Conservation (phyloP, 257 asterid species). For the Agastache rugosa region DNA sequence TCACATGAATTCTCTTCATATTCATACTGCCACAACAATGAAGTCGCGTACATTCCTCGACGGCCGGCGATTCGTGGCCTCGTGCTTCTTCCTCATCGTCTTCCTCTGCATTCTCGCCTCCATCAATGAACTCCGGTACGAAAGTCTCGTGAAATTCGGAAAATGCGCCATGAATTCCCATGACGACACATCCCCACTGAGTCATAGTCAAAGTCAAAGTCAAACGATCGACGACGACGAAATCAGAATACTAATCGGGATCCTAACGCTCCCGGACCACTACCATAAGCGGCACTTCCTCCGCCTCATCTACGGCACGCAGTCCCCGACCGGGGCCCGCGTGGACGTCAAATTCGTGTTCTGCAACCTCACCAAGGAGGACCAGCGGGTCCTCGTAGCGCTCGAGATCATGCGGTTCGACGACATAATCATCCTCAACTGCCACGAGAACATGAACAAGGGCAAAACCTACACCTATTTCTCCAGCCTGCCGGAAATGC, state of each 20-base stretch:
- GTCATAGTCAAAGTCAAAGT: background rate
- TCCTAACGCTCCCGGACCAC: slow-evolving; percentile 86
- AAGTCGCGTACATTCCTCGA: slow-evolving; percentile 46
- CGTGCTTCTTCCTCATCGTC: slow-evolving; percentile 61
- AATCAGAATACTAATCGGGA: slow-evolving; percentile 70
- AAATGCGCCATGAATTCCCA: slow-evolving; percentile 46
- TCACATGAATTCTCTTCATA: slow-evolving; percentile 28
- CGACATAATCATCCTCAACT: slow-evolving; percentile 81
- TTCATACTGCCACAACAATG: slow-evolving; percentile 41
- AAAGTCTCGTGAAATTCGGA: slow-evolving; percentile 52
- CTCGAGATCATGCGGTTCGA: slow-evolving; percentile 84
- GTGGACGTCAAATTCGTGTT: slow-evolving; percentile 82
- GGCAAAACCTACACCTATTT: slow-evolving; percentile 86
- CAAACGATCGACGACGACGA: slow-evolving; percentile 27
- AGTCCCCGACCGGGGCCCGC: slow-evolving; percentile 54
- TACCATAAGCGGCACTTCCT: slow-evolving; percentile 89
- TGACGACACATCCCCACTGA: background rate
- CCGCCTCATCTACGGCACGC: slow-evolving; percentile 85
- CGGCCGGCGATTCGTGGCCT: slow-evolving; percentile 54
- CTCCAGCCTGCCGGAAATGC: slow-evolving; percentile 74
- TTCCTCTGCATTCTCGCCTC: slow-evolving; percentile 75
- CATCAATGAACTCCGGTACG: slow-evolving; percentile 66
- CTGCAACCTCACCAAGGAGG: slow-evolving; percentile 93
- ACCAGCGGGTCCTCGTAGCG: slow-evolving; percentile 75
- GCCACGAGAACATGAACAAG: slow-evolving; percentile 85